These are phyloP conservation scores for Colletotrichum karsti DNA, from an alignment of 2,329 filamentous ascomycete genomes.

Conservation along the genomic window DNA sequence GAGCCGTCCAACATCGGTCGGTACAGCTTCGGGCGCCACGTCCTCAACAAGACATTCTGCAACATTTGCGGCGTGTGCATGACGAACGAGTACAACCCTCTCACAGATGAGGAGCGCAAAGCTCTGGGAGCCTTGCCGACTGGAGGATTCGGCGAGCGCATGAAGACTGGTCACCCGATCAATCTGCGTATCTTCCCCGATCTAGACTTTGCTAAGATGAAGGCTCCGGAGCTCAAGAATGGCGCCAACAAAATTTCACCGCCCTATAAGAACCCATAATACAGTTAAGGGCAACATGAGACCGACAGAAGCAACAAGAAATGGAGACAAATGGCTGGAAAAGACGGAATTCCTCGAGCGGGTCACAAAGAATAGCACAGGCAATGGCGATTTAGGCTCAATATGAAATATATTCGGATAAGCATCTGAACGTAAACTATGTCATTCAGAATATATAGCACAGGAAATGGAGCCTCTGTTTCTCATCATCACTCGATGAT, in stretches of 20 bases:
- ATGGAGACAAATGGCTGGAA: no score
- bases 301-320: not conserved
- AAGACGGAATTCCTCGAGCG: no score
- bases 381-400: no score
- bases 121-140: constrained; percentile 31
- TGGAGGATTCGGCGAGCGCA: not conserved
- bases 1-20: constrained; percentile 43
- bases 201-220: constrained; percentile 42
- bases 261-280: constrained; percentile 49
- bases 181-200: constrained; percentile 49
- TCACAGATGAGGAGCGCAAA: constrained; percentile 46
- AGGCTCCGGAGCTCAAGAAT: constrained; percentile 31
- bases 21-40: constrained; percentile 47
- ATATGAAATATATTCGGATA: no score
- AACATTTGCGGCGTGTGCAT: constrained; percentile 54
- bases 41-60: constrained; percentile 55
- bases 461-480: no score
- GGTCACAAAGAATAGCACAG: no score
- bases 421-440: no score
- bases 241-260: constrained; percentile 38
- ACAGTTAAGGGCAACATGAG: not conserved
- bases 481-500: not conserved
- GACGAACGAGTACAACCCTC: constrained; percentile 37
- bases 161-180: constrained; percentile 36
- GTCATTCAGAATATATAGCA: no score